Percentiles rank a stretch among this genome's conserved stretches.
These are phyloP conservation scores for barrel medic (Medicago truncatula) DNA, from an alignment of 306 rosid genomes.

Conservation along the genomic window MtrunA17r5.0-ANR NC_053049.1:7699501-7700000, in stretches of 20 bases:
- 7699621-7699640: background rate
- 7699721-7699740: conserved; percentile 32
- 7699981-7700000: conserved; percentile 35
- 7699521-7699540: background rate
- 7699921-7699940: conserved; percentile 80
- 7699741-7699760: conserved; percentile 52
- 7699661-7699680: conserved; percentile 6
- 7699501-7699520: background rate
- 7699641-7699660: background rate
- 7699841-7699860: conserved; percentile 51
- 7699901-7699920: conserved; percentile 85
- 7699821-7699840: conserved; percentile 48
- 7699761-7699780: conserved; percentile 76
- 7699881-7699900: conserved; percentile 69
- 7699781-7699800: conserved; percentile 60
- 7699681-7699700: conserved; percentile 11
- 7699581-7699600: background rate
- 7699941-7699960: conserved; percentile 52
- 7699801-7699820: conserved; percentile 56
- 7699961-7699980: conserved; percentile 83
- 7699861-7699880: conserved; percentile 70
- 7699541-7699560: background rate
- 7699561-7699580: background rate
- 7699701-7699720: conserved; percentile 24
- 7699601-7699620: background rate